Evolutionary conservation across 1,284 basidiomycete species (phyloP), one percentile per base, ranked within the genome.

Genomic region (Cutaneotrichosporon dermatis): DNA sequence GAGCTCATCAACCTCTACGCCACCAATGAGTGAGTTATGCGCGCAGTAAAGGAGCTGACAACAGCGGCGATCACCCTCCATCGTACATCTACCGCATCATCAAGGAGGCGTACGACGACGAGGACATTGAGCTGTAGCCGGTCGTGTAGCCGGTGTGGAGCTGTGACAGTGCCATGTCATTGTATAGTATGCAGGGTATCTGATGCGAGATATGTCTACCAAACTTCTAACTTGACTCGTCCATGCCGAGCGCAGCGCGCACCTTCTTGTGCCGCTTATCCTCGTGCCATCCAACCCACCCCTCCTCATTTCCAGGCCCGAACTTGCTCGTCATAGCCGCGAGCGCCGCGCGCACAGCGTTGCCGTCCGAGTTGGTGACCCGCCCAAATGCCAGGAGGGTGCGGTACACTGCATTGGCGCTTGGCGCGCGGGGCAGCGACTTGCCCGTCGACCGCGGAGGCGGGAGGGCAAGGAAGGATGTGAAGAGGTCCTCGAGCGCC

Each of bases 1-100:
- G 91, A 96, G 73, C 79, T 96, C 62, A 85, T 99, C 56, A 89
- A 94, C 73, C 88, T 93, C 15, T 95, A 92, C 74, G 92, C 98
- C 69, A 98, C 94, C 9, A 99, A 99, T 69, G 90, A 94, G 92
- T 93, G 74, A 81, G 90, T 40, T 40, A 9, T 40, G 39, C 15
- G n/a, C 5, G 5, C 2, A n/a, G 12, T 57, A 39, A 12, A 54
- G 25, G 25, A 25, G 40, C 64, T 65, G 44, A 60, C 52, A 9
- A 36, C 66, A 94, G 91, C 70, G 91, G 91, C 44, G 91, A 94
- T 74, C 91, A 94, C 73, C 89, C 92, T 43, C 92, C 91, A 35
- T 89, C 91, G 36, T 93, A 91, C 59, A 88, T 94, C 69, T 92
- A 94, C 75, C 83, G 90, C 64, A 80, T 95, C 55, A 85, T 93